Evolutionary conservation across 2,329 filamentous ascomycete species (phyloP).

Genomic region (Tolypocladium inflatum): DNA sequence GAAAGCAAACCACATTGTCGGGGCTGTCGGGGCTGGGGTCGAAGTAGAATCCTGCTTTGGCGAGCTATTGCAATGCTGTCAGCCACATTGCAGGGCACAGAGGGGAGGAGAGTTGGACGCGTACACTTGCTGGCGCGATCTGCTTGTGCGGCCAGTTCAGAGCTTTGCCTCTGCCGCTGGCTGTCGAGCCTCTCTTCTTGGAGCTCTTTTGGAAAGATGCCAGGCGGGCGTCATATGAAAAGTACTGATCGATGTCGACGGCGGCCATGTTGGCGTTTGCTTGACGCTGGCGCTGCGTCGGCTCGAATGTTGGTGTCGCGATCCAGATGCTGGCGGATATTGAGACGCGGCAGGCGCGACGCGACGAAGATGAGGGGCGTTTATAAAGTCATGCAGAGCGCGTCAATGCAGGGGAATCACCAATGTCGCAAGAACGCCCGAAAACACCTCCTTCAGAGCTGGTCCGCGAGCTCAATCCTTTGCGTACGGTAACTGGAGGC

Average conservation of each 20-base stretch:
- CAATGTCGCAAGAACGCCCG: background rate
- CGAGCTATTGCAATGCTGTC: constrained; percentile 51
- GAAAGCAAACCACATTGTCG: constrained; percentile 86
- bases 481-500: background rate
- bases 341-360: constrained; percentile 9
- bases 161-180: constrained; percentile 43
- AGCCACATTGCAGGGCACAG: constrained; percentile 4
- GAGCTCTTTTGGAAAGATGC: constrained; percentile 64
- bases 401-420: background rate
- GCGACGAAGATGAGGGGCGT: background rate
- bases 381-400: constrained; percentile 3
- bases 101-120: constrained; percentile 1
- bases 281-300: constrained; percentile 9
- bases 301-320: constrained; percentile 6
- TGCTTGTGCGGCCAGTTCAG: constrained; percentile 66
- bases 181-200: constrained; percentile 62
- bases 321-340: background rate
- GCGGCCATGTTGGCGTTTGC: constrained; percentile 17
- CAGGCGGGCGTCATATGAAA: constrained; percentile 66
- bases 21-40: constrained; percentile 63
- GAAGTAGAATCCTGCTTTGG: constrained; percentile 86
- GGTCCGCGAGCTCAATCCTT: background rate
- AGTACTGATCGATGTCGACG: constrained; percentile 35
- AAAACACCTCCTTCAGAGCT: background rate
- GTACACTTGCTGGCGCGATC: constrained; percentile 21